Base-by-base conservation (phyloP, 805 yeast genomes). In the Candida ulmi region DNA sequence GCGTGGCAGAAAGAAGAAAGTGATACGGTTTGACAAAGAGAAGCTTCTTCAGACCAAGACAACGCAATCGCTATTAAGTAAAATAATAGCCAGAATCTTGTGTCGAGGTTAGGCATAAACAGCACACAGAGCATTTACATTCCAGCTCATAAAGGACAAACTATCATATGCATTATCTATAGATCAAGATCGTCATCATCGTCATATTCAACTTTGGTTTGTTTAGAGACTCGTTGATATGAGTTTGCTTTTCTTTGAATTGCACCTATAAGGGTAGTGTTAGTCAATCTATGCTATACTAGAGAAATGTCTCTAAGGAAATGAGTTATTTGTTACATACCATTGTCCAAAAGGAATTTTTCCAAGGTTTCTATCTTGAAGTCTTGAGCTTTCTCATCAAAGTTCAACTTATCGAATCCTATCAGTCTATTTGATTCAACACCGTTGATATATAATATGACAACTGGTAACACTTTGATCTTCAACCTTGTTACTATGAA, bases 381-480 rank as follows among this genome's bases (percentile, higher is more conserved):
- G 30, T 66, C 71, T 37, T 69, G 67, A 3, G 68, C 62, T 36
- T 70, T 62, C 27, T 66, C 68, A 32, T 54, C 57, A 39, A 47
- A 52, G 23, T 78, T 74, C 33, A 86, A 61, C 25, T 73, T 71
- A 38, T 79, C 80, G 51, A 87, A 81, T 6, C 96, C 96, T 5
- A 85, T 70, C 5, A 85, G 52, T 44, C 86, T 62, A 12, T 71
- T 68, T 4, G 65, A 54, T 49, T 84, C 91, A 33, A 68, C 59
- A 1, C 90, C 90, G 28, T 72, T 63, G 11, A 62, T 63, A 52
- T 80, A 87, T 8, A 78, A 65, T 2, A 83, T 59, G 2, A 86
- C 78, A 47, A 79, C 80, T 0, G 96, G 96, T 5, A 87, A 65
- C 11, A 82, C 78, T 54, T 81, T 76, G 36, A 88, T 69, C 3